Evolutionary conservation across 192 early-diverging fungal genomes (phyloP).

Genomic region (Podila epicladia): DNA sequence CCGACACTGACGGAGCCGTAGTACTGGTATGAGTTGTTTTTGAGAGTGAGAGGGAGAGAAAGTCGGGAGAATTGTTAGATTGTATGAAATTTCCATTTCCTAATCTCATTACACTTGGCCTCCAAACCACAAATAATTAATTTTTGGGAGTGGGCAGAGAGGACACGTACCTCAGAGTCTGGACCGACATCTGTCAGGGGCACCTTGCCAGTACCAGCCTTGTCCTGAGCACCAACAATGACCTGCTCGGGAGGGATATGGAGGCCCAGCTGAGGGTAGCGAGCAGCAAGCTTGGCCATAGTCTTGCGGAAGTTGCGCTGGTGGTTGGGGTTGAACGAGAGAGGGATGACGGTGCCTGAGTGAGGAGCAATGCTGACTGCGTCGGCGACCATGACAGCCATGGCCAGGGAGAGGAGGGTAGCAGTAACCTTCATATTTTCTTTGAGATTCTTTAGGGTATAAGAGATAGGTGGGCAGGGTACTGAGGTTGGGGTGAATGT

Average conservation of each 20-base stretch:
- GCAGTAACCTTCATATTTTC: constrained; percentile 4
- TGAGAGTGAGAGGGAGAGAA: neutral
- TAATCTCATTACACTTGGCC: neutral
- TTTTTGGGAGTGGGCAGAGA: neutral
- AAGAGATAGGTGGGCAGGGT: too few species aligned
- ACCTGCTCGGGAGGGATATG: neutral
- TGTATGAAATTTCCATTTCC: too few species aligned
- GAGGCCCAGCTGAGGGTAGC: too few species aligned
- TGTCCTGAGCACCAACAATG: neutral
- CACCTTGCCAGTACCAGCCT: neutral
- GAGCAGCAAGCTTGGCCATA: constrained; percentile 19
- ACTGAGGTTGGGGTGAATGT: too few species aligned
- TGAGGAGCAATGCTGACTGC: neutral
- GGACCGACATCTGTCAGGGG: neutral
- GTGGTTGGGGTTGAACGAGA: constrained; percentile 37
- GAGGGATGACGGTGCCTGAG: neutral
- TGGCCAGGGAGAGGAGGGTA: constrained; percentile 4
- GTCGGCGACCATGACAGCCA: constrained; percentile 10
- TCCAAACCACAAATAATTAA: too few species aligned
- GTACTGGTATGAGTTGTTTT: constrained; percentile 54
- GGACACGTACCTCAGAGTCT: neutral
- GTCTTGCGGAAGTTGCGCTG: constrained; percentile 27
- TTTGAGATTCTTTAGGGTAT: too few species aligned
- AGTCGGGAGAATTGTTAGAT: too few species aligned
- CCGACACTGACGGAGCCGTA: constrained; percentile 64